phyloP scores from a whole-genome alignment of 2,329 filamentous ascomycete genomes.

The Fusarium austroafricanum region DNA sequence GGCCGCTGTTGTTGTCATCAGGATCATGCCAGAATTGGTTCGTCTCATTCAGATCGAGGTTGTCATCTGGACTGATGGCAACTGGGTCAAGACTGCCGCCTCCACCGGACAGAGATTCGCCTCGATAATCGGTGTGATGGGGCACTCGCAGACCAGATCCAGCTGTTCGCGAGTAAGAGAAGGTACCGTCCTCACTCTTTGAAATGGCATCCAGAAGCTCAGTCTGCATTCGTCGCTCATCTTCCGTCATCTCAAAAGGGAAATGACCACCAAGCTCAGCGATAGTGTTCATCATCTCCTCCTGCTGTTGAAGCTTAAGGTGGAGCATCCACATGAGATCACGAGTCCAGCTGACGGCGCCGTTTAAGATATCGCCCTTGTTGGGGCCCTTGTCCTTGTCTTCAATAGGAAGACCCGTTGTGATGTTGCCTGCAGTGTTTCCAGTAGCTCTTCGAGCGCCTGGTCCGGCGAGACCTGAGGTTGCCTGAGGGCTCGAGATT shows the following conservation, averaged over 20 bases:
- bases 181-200: slow-evolving; percentile 80
- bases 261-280: slow-evolving; percentile 77
- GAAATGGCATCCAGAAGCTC: slow-evolving; percentile 89
- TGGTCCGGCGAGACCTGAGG: slow-evolving; percentile 87
- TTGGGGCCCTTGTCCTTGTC: slow-evolving; percentile 99
- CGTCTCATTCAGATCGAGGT: slow-evolving; percentile 61
- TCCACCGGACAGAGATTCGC: slow-evolving; percentile 73
- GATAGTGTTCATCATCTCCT: slow-evolving; percentile 83
- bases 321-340: slow-evolving; percentile 98
- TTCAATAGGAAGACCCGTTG: slow-evolving; percentile 90
- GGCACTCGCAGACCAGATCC: slow-evolving; percentile 91
- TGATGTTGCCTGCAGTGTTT: slow-evolving; percentile 81
- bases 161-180: slow-evolving; percentile 84
- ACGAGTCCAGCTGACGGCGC: slow-evolving; percentile 94
- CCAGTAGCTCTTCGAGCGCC: slow-evolving; percentile 83
- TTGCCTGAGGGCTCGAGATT: slow-evolving; percentile 77
- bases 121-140: slow-evolving; percentile 90
- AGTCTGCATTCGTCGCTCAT: slow-evolving; percentile 94
- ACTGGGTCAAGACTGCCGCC: slow-evolving; percentile 53
- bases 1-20: slow-evolving; percentile 78
- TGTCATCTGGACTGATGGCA: slow-evolving; percentile 55
- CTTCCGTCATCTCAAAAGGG: slow-evolving; percentile 87
- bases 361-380: slow-evolving; percentile 98
- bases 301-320: slow-evolving; percentile 88
- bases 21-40: slow-evolving; percentile 74